Evolutionary conservation across 2,329 filamentous ascomycete genomes (phyloP), one percentile per base, ranked within the genome.

Genomic region (Aspergillus neoniger): DNA sequence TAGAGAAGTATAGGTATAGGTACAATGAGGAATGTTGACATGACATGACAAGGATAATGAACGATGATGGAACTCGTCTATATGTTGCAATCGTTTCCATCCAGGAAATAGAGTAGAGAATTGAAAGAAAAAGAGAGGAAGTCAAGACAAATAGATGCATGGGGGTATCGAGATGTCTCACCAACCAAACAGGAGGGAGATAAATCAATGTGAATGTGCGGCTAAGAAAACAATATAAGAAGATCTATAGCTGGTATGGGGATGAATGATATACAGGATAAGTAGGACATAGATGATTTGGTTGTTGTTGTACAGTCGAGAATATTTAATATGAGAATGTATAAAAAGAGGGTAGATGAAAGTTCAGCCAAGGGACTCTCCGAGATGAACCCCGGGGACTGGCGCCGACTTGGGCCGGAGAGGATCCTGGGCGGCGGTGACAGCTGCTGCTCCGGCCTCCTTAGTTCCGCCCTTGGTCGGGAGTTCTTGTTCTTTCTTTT

Each of bases 401-500:
- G 67, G 55, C 7, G 23, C 21, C 8, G 53, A 32, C 39, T 55
- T 55, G 15, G 53, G 53, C 25, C 7, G 21, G 7, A 19, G 39
- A 17, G 53, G 39, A 32, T 47, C 39, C 15, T 30, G 39, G 23
- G 39, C 63, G 4, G 59, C 53, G 43, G 4, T 12, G 23, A 41
- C 63, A 4, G 59, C 53, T 48, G 59, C 54, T 48, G 28, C 30
- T 41, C 23, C 56, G 12, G 69, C 66, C 60, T 76, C 71, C 15
- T 65, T 65, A 25, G 63, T 57, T 62, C 32, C 32, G 32, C 76
- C 72, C 57, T 74, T 76, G 6, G 66, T 61, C 4, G 67, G 71
- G 23, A 19, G 10, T 10, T 70, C 67, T 70, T 73, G 67, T 70
- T 72, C 73, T 55, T 76, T 75, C 64, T 72, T 70, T 49, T 75